Evolutionary conservation across 768 basidiomycete genomes (phyloP).

Genomic region (Lentinula sp.): DNA sequence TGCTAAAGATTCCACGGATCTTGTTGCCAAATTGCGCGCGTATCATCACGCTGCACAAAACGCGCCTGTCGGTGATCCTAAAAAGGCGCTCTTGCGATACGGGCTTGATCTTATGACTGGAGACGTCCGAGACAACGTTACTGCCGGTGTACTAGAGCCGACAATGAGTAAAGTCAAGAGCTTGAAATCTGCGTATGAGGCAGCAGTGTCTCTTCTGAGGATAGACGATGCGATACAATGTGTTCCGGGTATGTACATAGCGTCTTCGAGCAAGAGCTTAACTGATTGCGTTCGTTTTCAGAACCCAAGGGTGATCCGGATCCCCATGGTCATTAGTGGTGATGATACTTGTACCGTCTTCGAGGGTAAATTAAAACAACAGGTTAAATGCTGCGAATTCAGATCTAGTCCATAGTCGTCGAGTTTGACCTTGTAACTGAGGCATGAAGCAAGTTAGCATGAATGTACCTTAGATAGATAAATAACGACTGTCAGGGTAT

Average conservation of each 20-base stretch:
- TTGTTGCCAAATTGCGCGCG: constrained; percentile 93
- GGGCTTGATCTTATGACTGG: constrained; percentile 94
- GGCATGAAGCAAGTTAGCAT: no score
- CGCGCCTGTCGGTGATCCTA: constrained; percentile 85
- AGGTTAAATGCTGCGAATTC: no score
- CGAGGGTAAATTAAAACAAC: no score
- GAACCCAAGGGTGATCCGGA: constrained; percentile 71
- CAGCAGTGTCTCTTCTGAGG: constrained; percentile 88
- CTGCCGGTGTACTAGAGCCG: constrained; percentile 91
- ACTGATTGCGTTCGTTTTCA: constrained; percentile 23
- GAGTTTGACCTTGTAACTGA: no score
- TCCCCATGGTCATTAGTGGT: constrained; percentile 63
- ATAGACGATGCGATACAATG: constrained; percentile 97
- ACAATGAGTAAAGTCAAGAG: constrained; percentile 97
- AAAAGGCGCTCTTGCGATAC: constrained; percentile 85
- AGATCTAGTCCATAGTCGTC: no score
- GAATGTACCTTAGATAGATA: no score
- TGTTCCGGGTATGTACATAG: constrained; percentile 52
- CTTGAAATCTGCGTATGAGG: constrained; percentile 95
- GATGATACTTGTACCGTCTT: background rate
- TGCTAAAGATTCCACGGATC: constrained; percentile 95
- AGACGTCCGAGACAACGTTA: constrained; percentile 90
- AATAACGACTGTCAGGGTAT: no score
- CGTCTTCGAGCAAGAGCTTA: constrained; percentile 7
- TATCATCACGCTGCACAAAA: constrained; percentile 97